These are phyloP conservation scores for Henckelia pumila DNA, from an alignment of 257 asterid species.

Conservation along the genomic window DNA sequence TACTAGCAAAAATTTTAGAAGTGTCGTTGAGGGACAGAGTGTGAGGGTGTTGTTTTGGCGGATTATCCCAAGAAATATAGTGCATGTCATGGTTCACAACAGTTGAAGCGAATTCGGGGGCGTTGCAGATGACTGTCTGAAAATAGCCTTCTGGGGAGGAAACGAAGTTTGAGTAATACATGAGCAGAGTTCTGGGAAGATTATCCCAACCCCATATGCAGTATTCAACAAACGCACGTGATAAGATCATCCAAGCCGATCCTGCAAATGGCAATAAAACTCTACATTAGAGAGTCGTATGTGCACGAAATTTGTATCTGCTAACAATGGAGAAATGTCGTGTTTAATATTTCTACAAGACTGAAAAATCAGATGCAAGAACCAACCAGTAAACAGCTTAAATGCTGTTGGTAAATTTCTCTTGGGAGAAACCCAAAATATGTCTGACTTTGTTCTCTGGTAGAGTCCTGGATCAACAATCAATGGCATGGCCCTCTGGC, in stretches of 20 bases:
- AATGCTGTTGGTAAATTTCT: conserved; percentile 72
- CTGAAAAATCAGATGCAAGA: neutral
- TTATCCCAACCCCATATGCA: conserved; percentile 96
- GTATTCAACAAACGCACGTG: conserved; percentile 82
- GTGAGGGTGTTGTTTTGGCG: conserved; percentile 89
- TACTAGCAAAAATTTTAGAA: conserved; percentile 53
- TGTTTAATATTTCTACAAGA: neutral
- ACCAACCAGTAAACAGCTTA: conserved; percentile 87
- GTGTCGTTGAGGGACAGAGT: conserved; percentile 65
- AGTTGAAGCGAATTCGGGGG: conserved; percentile 69
- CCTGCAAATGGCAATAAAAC: conserved; percentile 41
- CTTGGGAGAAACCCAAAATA: conserved; percentile 55
- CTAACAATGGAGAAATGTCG: neutral
- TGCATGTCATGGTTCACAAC: conserved; percentile 96
- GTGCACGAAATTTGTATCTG: neutral
- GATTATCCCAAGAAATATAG: conserved; percentile 82
- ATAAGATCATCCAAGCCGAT: conserved; percentile 92
- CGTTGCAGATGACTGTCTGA: conserved; percentile 87
- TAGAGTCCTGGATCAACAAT: conserved; percentile 80
- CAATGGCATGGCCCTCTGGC: conserved; percentile 73
- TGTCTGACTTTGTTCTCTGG: conserved; percentile 59
- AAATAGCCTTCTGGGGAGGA: conserved; percentile 97
- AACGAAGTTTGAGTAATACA: conserved; percentile 90
- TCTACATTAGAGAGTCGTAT: neutral
- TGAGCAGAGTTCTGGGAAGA: conserved; percentile 88